These are phyloP conservation scores for Brachypodium distachyon DNA, from an alignment of 202 grass and related monocot genomes.

Conservation along the genomic window DNA sequence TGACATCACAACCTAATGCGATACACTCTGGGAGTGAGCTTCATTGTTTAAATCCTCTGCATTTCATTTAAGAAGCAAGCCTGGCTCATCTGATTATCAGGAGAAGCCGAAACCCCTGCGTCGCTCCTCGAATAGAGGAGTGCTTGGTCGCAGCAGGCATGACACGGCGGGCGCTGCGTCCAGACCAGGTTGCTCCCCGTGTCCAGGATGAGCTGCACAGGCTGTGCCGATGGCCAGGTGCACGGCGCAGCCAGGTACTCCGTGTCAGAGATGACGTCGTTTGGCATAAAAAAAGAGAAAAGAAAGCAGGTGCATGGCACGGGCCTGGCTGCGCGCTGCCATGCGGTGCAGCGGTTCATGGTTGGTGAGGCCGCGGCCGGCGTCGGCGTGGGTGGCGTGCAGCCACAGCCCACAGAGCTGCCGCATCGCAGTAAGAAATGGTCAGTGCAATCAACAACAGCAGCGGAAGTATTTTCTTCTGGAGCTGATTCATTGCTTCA, in stretches of 20 bases:
- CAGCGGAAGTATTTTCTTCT: background rate
- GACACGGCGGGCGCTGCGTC: conserved; percentile 50
- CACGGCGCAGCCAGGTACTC: conserved; percentile 53
- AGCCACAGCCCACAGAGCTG: conserved; percentile 6
- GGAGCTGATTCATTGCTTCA: background rate
- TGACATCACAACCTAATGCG: no score
- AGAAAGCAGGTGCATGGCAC: conserved; percentile 23
- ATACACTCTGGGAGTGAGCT: no score
- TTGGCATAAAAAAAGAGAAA: background rate
- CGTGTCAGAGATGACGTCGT: background rate
- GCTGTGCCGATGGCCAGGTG: conserved; percentile 37
- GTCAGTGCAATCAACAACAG: background rate
- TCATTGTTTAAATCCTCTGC: no score
- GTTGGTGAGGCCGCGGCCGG: background rate
- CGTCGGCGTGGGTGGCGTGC: conserved; percentile 25
- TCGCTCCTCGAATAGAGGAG: conserved; percentile 30
- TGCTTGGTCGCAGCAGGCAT: conserved; percentile 25
- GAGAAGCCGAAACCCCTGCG: no score
- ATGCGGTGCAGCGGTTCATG: conserved; percentile 33
- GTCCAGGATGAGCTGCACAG: conserved; percentile 32
- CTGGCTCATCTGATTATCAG: no score
- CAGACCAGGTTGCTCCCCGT: conserved; percentile 54
- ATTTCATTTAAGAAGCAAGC: no score
- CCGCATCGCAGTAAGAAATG: background rate
- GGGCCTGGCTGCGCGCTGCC: conserved; percentile 15